Percentiles rank a stretch among this genome's conserved stretches.
phyloP scores from a whole-genome alignment of 1,284 basidiomycete genomes.

The Fereydounia khargensis region DNA sequence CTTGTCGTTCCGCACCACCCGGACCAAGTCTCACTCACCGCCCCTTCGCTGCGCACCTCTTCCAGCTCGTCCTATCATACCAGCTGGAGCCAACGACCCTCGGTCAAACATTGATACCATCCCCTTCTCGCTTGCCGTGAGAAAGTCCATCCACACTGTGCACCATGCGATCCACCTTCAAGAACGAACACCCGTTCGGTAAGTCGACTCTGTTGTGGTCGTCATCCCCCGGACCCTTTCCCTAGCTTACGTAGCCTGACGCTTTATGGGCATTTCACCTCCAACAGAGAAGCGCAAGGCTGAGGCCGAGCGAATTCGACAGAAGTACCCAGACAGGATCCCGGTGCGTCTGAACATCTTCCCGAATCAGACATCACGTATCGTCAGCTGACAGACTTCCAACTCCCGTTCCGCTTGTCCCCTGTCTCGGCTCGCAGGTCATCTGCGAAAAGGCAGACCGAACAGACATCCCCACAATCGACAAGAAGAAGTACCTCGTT shows the following conservation, averaged over 20 bases:
- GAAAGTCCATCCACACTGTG: no score
- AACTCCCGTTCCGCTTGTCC: not conserved
- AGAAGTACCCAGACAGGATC: slow-evolving; percentile 98
- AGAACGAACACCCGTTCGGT: slow-evolving; percentile 99
- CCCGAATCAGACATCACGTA: not conserved
- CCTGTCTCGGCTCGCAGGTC: slow-evolving; percentile 67
- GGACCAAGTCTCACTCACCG: no score
- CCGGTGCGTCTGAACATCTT: slow-evolving; percentile 64
- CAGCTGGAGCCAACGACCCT: no score
- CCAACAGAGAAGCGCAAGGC: slow-evolving; percentile 92
- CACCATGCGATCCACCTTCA: slow-evolving; percentile 94
- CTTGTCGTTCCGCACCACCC: no score
- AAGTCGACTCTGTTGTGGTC: no score
- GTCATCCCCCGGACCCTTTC: no score
- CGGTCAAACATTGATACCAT: no score
- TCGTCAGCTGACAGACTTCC: not conserved
- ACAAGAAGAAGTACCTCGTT: slow-evolving; percentile 99
- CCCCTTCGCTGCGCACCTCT: no score
- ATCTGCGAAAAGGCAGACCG: slow-evolving; percentile 99
- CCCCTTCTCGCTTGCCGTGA: no score
- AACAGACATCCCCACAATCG: slow-evolving; percentile 97
- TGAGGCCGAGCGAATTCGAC: slow-evolving; percentile 87
- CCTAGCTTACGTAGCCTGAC: no score
- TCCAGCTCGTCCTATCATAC: no score
- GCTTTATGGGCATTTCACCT: no score